Evolutionary conservation across 164 flowering plant species (phyloP).

Genomic region (Tetrastigma voinierianum): DNA sequence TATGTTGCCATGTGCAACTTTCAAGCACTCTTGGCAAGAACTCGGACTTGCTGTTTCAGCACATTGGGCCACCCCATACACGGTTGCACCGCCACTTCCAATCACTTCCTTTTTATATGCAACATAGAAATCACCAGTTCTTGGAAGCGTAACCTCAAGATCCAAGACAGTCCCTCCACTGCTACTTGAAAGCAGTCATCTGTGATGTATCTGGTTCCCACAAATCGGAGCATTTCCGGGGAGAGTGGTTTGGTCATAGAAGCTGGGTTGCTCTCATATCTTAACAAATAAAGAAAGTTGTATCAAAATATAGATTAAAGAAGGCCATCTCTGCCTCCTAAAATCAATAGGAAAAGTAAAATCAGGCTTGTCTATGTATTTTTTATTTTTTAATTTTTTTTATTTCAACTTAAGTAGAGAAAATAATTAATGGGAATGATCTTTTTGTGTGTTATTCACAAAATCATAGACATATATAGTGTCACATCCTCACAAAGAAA

Average conservation of each 20-base stretch:
- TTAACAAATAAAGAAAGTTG: neutral
- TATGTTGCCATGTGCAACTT: conserved; percentile 32
- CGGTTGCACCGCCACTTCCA: conserved; percentile 8
- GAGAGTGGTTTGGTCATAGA: conserved; percentile 38
- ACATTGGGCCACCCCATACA: conserved; percentile 60
- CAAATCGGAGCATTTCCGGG: conserved; percentile 34
- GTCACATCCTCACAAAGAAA: too few species aligned
- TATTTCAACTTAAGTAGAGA: too few species aligned
- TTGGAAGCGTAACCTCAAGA: conserved; percentile 39
- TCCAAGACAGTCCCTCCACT: conserved; percentile 20
- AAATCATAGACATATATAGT: too few species aligned
- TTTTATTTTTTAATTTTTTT: too few species aligned
- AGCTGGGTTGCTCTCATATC: conserved; percentile 46
- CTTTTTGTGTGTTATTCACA: too few species aligned
- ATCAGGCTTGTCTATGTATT: too few species aligned
- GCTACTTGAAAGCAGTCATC: conserved; percentile 9
- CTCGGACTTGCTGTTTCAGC: conserved; percentile 29
- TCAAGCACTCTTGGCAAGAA: conserved; percentile 55
- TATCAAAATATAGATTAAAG: too few species aligned
- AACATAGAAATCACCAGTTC: conserved; percentile 35
- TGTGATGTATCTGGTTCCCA: conserved; percentile 26
- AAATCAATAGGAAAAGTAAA: too few species aligned
- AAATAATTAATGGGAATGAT: too few species aligned
- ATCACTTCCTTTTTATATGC: conserved; percentile 23
- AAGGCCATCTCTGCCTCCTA: too few species aligned